Percentiles rank a stretch among this genome's conserved stretches.
These are phyloP conservation scores for Aegilops bicornis DNA, from an alignment of 176 grass and related monocot genomes.

Conservation along the genomic window DNA sequence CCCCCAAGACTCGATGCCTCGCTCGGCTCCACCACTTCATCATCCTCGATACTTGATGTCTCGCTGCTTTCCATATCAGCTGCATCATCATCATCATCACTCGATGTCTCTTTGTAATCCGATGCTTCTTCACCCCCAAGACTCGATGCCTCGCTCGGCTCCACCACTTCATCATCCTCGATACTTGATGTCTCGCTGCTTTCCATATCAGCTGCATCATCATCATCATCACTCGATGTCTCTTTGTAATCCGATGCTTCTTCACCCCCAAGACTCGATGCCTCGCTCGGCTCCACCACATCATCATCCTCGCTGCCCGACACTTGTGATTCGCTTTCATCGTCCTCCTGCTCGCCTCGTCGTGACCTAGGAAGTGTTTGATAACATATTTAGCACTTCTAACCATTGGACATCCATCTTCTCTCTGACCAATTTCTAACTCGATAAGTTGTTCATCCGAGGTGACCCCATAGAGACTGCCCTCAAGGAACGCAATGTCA, in stretches of 20 bases:
- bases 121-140: no score
- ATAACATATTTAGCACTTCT: background rate
- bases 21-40: background rate
- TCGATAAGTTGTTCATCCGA: background rate
- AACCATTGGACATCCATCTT: background rate
- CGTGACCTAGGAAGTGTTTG: background rate
- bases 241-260: no score
- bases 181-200: background rate
- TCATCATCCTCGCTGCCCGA: background rate
- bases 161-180: background rate
- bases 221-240: background rate
- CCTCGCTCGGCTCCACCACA: no score
- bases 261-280: no score
- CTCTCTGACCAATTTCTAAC: background rate
- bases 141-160: no score
- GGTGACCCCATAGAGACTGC: background rate
- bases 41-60: background rate
- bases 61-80: background rate
- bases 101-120: no score
- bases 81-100: background rate
- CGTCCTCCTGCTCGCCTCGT: background rate
- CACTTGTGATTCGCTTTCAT: background rate
- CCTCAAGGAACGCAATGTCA: background rate
- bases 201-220: background rate
- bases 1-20: no score